Percentiles rank a stretch among this genome's conserved stretches.
phyloP scores from a whole-genome alignment of 345 rosid species.

The Bruguiera gymnorhiza region DNA sequence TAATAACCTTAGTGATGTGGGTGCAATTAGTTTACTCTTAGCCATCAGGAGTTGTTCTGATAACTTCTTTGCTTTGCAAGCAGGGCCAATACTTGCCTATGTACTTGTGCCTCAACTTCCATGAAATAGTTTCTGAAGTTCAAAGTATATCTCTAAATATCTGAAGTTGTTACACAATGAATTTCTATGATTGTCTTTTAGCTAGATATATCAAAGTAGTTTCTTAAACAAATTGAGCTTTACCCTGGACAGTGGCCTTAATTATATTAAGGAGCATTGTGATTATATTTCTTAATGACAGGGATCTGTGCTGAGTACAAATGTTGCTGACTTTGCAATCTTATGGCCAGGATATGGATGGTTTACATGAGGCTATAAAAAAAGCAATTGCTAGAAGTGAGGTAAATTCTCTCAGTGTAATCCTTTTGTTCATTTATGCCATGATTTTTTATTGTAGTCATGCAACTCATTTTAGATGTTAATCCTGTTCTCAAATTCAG shows the following conservation, averaged over 20 bases:
- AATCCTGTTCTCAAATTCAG: background rate
- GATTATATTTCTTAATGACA: conserved; percentile 56
- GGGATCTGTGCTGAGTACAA: conserved; percentile 58
- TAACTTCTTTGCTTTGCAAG: conserved; percentile 5
- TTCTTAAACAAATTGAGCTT: conserved; percentile 14
- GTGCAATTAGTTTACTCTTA: background rate
- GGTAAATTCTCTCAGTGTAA: conserved; percentile 37
- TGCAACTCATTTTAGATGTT: background rate
- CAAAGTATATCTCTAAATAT: background rate
- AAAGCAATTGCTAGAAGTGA: conserved; percentile 54
- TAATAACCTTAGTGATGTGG: background rate
- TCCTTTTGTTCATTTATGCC: background rate
- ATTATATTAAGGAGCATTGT: conserved; percentile 51
- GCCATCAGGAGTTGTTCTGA: background rate
- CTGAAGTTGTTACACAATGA: background rate
- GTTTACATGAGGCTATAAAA: conserved; percentile 55
- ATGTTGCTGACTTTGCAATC: conserved; percentile 77
- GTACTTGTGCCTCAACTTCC: background rate
- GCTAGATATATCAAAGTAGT: conserved; percentile 6
- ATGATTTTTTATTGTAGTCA: background rate
- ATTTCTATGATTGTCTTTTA: background rate
- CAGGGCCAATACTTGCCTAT: background rate
- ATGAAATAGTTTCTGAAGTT: background rate
- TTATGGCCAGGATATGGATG: conserved; percentile 75
- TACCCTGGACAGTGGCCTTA: conserved; percentile 29